Evolutionary conservation across 2,329 filamentous ascomycete species (phyloP), one percentile per base, ranked within the genome.

Genomic region (Neurospora sp.): DNA sequence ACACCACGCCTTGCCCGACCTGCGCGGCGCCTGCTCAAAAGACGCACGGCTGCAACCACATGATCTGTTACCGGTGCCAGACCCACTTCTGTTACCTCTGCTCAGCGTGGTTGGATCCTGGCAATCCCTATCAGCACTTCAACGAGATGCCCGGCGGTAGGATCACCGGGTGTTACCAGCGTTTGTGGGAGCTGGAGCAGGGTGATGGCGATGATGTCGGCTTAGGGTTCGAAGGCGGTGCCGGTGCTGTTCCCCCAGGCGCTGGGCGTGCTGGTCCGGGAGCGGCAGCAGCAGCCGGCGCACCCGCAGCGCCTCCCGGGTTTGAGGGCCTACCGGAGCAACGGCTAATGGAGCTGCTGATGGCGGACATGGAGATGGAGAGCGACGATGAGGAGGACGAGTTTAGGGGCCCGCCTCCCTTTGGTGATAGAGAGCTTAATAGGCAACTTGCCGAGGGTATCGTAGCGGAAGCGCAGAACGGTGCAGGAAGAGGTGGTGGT

Each of bases 21-120:
- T 99, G 96, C 81, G 88, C 85, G 38, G 90, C 91, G 0, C 93
- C 93, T 0, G 91, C 90, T 28, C 93, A 97, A 78, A 99, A 99
- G 83, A 93, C 91, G 1, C 89, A 92, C 77, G 96, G 96, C 46
- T 99, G 96, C 84, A 97, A 97, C 80, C 94, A 97, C 80, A 98
- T 98, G 93, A 92, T 90, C 67, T 97, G 95, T 81, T 93, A 91
- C 79, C 90, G 92, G 73, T 99, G 96, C 82, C 85, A 90, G 68
- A 91, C 93, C 2, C 95, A 98, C 79, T 98, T 97, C 78, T 99
- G 96, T 82, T 98, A 98, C 75, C 86, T 98, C 1, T 98, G 96
- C 78, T 91, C 91, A 0, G 86, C 89, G n/a, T 98, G 93, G 91
- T 85, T 99, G 58, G 86, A 90, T 70, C 88, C 91, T 0, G 84